Percentiles rank a stretch among this genome's conserved stretches.
phyloP scores from a whole-genome alignment of 148 eudicot species.

The Polygonum aviculare region DNA sequence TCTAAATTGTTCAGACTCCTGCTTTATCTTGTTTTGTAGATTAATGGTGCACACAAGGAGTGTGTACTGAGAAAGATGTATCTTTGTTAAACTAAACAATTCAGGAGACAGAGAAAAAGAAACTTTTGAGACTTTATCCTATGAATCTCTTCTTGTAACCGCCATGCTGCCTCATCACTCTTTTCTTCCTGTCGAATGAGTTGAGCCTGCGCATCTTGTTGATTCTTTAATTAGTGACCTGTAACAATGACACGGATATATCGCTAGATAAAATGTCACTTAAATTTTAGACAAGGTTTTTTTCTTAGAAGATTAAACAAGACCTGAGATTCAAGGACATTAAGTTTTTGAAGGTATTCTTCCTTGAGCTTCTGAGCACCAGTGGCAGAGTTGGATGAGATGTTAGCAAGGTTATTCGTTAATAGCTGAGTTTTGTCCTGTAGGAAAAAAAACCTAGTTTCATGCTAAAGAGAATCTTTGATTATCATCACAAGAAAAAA shows the following conservation, averaged over 20 bases:
- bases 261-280: background rate
- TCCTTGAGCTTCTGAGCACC: slow-evolving; percentile 87
- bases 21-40: slow-evolving; percentile 92
- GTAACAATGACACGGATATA: slow-evolving; percentile 6
- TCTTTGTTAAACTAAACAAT: background rate
- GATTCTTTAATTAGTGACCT: slow-evolving; percentile 88
- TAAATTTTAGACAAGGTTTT: no score
- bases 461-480: background rate
- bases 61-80: background rate
- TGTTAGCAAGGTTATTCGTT: slow-evolving; percentile 60
- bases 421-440: slow-evolving; percentile 87
- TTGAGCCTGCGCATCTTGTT: slow-evolving; percentile 98
- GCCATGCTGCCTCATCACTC: slow-evolving; percentile 91
- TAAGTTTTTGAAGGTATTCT: slow-evolving; percentile 89
- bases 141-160: slow-evolving; percentile 91
- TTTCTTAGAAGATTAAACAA: background rate
- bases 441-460: background rate
- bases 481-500: background rate
- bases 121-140: slow-evolving; percentile 95
- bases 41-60: slow-evolving; percentile 31
- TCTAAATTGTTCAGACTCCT: slow-evolving; percentile 96
- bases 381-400: slow-evolving; percentile 56
- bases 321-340: slow-evolving; percentile 80
- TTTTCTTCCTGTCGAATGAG: slow-evolving; percentile 80
- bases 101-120: background rate